A percentile compares a stretch with the other conserved stretches of the same genome.
Evolutionary conservation across 83 land plant genomes (phyloP).

Genomic region (Diphasiastrum complanatum): DNA sequence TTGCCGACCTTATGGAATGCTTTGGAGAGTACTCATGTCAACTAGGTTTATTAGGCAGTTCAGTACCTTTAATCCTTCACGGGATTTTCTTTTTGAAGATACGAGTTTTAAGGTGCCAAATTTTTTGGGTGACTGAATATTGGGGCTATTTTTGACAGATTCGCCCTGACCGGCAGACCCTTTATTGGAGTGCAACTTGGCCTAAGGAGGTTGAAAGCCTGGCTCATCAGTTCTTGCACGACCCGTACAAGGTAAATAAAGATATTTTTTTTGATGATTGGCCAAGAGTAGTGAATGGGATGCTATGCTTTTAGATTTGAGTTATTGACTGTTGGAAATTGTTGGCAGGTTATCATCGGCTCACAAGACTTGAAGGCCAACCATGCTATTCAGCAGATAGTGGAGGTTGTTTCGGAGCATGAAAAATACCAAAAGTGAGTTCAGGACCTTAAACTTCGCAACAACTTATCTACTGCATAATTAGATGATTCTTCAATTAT

Average conservation of each 20-base stretch:
- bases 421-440: conserved; percentile 11
- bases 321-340: neutral
- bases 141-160: conserved; percentile 56
- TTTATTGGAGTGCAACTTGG: conserved; percentile 99
- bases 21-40: no score
- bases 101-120: no score
- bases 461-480: no score
- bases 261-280: neutral
- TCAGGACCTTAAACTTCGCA: no score
- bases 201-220: conserved; percentile 96
- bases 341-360: conserved; percentile 33
- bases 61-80: no score
- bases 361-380: conserved; percentile 4
- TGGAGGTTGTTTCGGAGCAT: conserved; percentile 6
- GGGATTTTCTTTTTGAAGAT: no score
- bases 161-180: conserved; percentile 95
- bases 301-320: neutral
- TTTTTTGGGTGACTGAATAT: conserved; percentile 1
- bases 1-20: no score
- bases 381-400: conserved; percentile 5
- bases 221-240: conserved; percentile 64
- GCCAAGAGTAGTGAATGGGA: neutral
- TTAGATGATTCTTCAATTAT: no score
- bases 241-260: conserved; percentile 72
- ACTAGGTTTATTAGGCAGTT: no score